Percentiles rank a stretch among this genome's conserved stretches.
These are phyloP conservation scores for Cystobasidium slooffiae DNA, from an alignment of 1,284 basidiomycete species.

Conservation along the genomic window DNA sequence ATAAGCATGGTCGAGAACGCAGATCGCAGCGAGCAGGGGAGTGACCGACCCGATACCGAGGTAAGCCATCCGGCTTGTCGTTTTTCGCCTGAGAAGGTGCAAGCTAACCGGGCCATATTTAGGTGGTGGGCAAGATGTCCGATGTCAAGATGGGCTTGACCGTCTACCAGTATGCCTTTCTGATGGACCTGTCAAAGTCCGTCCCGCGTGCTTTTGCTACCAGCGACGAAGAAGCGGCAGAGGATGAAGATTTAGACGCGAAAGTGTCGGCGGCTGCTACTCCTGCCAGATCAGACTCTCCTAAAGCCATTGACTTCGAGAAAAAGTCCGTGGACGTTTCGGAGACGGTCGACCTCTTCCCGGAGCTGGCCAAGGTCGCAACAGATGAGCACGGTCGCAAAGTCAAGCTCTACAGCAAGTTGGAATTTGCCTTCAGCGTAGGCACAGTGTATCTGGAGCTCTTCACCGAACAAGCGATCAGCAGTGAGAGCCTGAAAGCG, in stretches of 20 bases:
- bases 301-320: constrained; percentile 30
- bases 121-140: constrained; percentile 79
- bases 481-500: constrained; percentile 68
- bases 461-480: constrained; percentile 73
- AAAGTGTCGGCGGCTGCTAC: constrained; percentile 48
- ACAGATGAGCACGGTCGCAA: constrained; percentile 64
- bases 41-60: constrained; percentile 52
- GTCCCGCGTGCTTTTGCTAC: constrained; percentile 70
- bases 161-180: constrained; percentile 81
- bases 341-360: constrained; percentile 60
- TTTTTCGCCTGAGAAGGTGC: background rate
- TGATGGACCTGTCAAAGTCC: constrained; percentile 73
- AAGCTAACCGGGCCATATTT: constrained; percentile 4
- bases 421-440: constrained; percentile 79
- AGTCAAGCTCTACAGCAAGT: constrained; percentile 64
- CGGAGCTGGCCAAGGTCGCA: constrained; percentile 60
- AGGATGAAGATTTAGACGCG: constrained; percentile 50
- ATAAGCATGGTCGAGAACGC: constrained; percentile 68
- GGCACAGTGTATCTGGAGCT: constrained; percentile 83
- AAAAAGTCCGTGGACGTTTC: constrained; percentile 26
- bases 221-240: constrained; percentile 56
- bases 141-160: constrained; percentile 89
- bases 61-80: constrained; percentile 36
- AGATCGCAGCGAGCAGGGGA: constrained; percentile 55
- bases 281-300: constrained; percentile 30